phyloP scores from a whole-genome alignment of 371 early-diverging fungal genomes.

The Batkoa obscura region DNA sequence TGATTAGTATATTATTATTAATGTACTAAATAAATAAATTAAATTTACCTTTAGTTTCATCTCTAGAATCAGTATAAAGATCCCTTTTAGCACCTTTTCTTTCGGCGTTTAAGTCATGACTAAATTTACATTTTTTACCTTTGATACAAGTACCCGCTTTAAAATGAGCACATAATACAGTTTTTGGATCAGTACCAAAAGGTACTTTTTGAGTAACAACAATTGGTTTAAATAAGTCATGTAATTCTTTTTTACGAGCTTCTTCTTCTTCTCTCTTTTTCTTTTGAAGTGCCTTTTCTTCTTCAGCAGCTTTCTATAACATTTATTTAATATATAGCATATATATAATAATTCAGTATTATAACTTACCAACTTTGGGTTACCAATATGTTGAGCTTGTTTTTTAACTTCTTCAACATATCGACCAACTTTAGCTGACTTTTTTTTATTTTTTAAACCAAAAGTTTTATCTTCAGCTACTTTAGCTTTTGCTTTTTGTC shows the following conservation, averaged over 20 bases:
- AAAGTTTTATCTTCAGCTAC: conserved; percentile 92
- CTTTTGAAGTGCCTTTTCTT: conserved; percentile 16
- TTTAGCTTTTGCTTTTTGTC: conserved; percentile 59
- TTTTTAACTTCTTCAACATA: conserved; percentile 80
- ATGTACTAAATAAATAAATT: neutral
- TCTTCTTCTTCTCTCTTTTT: conserved; percentile 44
- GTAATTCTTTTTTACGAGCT: conserved; percentile 58
- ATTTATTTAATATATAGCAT: neutral
- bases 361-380: conserved; percentile 28
- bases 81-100: conserved; percentile 81
- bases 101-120: conserved; percentile 82
- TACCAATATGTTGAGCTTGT: conserved; percentile 46
- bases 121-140: conserved; percentile 95
- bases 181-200: conserved; percentile 96
- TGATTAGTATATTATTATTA: neutral
- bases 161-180: conserved; percentile 89
- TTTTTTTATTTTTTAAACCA: conserved; percentile 95
- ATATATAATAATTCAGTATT: neutral
- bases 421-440: conserved; percentile 63
- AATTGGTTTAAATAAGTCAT: conserved; percentile 78
- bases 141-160: conserved; percentile 84
- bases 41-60: conserved; percentile 21
- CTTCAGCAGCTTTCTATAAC: conserved; percentile 27
- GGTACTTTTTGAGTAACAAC: conserved; percentile 88
- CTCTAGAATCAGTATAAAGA: conserved; percentile 76